Percentiles rank a stretch among this genome's conserved stretches.
Conservation (phyloP, 2,329 filamentous ascomycete genomes). For the Diaporthe helianthi region DNA sequence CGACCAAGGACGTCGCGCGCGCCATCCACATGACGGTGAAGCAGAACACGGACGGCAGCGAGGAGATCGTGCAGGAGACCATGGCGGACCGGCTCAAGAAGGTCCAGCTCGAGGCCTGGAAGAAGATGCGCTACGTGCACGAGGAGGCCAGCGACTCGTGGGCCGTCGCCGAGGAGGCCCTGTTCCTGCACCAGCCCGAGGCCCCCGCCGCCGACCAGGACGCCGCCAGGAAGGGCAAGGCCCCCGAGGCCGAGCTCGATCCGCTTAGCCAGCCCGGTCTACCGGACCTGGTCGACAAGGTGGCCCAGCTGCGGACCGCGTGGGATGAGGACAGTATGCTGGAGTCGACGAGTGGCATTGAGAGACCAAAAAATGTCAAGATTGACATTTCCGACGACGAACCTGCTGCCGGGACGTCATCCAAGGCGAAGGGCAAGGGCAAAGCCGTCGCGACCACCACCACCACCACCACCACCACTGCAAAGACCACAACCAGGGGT, state of each 20-base stretch:
- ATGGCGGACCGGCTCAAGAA: constrained; percentile 77
- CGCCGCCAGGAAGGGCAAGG: constrained; percentile 34
- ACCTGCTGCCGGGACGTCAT: constrained; percentile 21
- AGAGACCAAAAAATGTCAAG: constrained; percentile 38
- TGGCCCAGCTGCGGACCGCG: constrained; percentile 37
- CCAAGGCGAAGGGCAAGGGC: constrained; percentile 41
- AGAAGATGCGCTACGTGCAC: constrained; percentile 78
- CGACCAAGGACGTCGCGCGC: constrained; percentile 60
- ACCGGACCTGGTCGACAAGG: constrained; percentile 35
- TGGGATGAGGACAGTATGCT: constrained; percentile 44
- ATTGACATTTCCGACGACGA: constrained; percentile 37
- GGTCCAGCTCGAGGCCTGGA: constrained; percentile 86
- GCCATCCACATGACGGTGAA: constrained; percentile 90
- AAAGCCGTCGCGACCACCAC: constrained; percentile 34
- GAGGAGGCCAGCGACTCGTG: constrained; percentile 80
- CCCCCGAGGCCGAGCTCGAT: constrained; percentile 35
- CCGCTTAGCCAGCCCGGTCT: constrained; percentile 13
- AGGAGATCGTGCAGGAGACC: constrained; percentile 69
- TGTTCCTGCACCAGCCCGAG: constrained; percentile 59
- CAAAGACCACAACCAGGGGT: constrained; percentile 27
- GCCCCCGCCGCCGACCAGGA: constrained; percentile 29
- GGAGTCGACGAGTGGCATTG: constrained; percentile 41
- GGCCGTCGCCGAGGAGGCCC: constrained; percentile 75
- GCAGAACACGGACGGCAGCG: constrained; percentile 71
- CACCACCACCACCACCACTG: constrained; percentile 24